Conservation (phyloP, 441 rosid species). For the Lepidium campestre region DNA sequence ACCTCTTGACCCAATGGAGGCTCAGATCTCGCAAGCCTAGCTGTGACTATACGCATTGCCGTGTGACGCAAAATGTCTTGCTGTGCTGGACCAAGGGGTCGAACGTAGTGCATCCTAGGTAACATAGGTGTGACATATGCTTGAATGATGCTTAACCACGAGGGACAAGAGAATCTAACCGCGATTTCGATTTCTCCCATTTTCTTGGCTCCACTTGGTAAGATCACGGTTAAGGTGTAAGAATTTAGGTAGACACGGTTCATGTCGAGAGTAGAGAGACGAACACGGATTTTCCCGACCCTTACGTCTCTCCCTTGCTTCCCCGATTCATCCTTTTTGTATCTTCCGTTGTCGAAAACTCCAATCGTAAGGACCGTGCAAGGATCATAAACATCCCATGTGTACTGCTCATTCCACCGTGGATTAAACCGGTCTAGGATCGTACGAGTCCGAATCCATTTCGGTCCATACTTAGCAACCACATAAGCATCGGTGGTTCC, state of each 20-base stretch:
- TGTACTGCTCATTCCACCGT: constrained; percentile 67
- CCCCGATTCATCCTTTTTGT: constrained; percentile 48
- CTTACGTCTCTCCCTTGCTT: constrained; percentile 41
- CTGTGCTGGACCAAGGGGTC: constrained; percentile 48
- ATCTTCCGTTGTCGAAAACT: constrained; percentile 58
- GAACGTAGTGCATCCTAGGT: constrained; percentile 58
- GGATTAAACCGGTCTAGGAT: constrained; percentile 67
- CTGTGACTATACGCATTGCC: constrained; percentile 59
- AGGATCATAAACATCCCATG: constrained; percentile 66
- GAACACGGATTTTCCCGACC: constrained; percentile 48
- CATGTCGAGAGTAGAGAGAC: constrained; percentile 56
- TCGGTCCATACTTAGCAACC: constrained; percentile 64
- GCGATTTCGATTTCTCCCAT: constrained; percentile 69
- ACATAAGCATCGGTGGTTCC: constrained; percentile 67
- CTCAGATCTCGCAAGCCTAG: constrained; percentile 50
- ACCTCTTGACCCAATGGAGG: constrained; percentile 66
- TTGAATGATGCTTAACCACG: constrained; percentile 54
- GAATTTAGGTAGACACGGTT: constrained; percentile 48
- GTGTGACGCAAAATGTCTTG: constrained; percentile 61
- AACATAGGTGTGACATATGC: constrained; percentile 53
- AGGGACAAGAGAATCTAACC: constrained; percentile 50
- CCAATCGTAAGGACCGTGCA: constrained; percentile 62
- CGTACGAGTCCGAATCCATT: constrained; percentile 60
- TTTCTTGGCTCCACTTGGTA: constrained; percentile 55
- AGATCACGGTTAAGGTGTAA: constrained; percentile 39